These are phyloP conservation scores for Hygrocybe punicea DNA, from an alignment of 768 basidiomycete genomes.

Conservation along the genomic window DNA sequence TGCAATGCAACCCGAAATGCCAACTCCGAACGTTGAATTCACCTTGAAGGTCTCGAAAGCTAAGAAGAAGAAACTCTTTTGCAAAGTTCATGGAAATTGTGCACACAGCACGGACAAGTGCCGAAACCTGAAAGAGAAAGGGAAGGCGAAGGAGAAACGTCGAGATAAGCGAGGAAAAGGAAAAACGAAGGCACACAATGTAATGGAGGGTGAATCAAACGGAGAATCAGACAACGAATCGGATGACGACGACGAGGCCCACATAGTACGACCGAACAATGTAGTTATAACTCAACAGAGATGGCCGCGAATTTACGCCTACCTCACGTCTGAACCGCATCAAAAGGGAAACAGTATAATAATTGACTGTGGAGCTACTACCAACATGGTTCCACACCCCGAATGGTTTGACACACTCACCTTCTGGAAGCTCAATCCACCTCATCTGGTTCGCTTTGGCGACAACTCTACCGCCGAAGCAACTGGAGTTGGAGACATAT, in stretches of 20 bases:
- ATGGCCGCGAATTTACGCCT: constrained; percentile 9
- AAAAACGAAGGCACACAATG: neutral
- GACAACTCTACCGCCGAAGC: constrained; percentile 12
- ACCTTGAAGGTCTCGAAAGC: neutral
- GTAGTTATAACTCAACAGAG: constrained; percentile 1
- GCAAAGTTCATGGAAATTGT: neutral
- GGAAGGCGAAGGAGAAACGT: constrained; percentile 9
- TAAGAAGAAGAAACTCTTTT: constrained; percentile 10
- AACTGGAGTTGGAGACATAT: constrained; percentile 3
- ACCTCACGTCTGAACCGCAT: constrained; percentile 4
- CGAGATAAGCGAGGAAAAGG: neutral
- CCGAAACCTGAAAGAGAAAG: constrained; percentile 11
- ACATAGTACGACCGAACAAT: neutral
- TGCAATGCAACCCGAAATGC: neutral
- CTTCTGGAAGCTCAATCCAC: constrained; percentile 6
- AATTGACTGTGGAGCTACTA: constrained; percentile 11
- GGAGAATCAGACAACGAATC: neutral
- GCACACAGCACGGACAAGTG: constrained; percentile 7
- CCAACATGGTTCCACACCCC: constrained; percentile 11
- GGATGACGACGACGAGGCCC: neutral
- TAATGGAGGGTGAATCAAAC: neutral
- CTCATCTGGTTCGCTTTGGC: constrained; percentile 9
- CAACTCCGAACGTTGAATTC: neutral
- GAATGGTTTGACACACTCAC: constrained; percentile 1
- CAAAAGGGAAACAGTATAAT: constrained; percentile 2